Percentiles rank a stretch among this genome's conserved stretches.
Evolutionary conservation across 495 filamentous ascomycete genomes (phyloP).

Genomic region (Neurospora intermedia): DNA sequence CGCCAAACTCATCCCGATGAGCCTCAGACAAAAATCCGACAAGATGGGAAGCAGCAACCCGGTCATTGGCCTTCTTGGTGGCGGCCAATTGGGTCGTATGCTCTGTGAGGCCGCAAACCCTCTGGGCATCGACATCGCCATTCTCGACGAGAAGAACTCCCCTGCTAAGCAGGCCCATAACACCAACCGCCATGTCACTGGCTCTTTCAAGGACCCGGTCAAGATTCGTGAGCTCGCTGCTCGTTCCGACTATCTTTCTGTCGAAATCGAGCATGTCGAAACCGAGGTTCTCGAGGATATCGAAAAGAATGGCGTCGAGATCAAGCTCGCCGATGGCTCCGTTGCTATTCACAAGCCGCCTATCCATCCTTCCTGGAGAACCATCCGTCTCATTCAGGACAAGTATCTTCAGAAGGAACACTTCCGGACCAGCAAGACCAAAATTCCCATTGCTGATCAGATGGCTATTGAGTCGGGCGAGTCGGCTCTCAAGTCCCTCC

Average conservation of each 20-base stretch:
- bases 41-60: slow-evolving; percentile 19
- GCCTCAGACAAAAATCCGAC: neutral
- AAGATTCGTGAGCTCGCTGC: slow-evolving; percentile 69
- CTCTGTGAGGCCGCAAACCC: slow-evolving; percentile 84
- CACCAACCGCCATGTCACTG: slow-evolving; percentile 61
- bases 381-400: slow-evolving; percentile 88
- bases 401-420: slow-evolving; percentile 90
- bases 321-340: slow-evolving; percentile 32
- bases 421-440: slow-evolving; percentile 42
- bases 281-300: slow-evolving; percentile 85
- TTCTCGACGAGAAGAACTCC: slow-evolving; percentile 68
- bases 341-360: slow-evolving; percentile 33
- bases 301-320: slow-evolving; percentile 43
- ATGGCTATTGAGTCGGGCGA: slow-evolving; percentile 43
- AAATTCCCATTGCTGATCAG: slow-evolving; percentile 62
- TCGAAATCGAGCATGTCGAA: slow-evolving; percentile 98
- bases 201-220: slow-evolving; percentile 72
- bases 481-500: slow-evolving; percentile 45
- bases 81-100: slow-evolving; percentile 89
- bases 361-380: slow-evolving; percentile 83
- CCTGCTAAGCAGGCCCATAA: slow-evolving; percentile 89
- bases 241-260: slow-evolving; percentile 73
- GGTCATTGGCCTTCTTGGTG: slow-evolving; percentile 33
- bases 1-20: slow-evolving; percentile 7
- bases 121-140: slow-evolving; percentile 66